A percentile compares a stretch with the other conserved stretches of the same genome.
These are phyloP conservation scores for Hypoxylon sp. DNA, from an alignment of 2,329 filamentous ascomycete genomes.

Conservation along the genomic window DNA sequence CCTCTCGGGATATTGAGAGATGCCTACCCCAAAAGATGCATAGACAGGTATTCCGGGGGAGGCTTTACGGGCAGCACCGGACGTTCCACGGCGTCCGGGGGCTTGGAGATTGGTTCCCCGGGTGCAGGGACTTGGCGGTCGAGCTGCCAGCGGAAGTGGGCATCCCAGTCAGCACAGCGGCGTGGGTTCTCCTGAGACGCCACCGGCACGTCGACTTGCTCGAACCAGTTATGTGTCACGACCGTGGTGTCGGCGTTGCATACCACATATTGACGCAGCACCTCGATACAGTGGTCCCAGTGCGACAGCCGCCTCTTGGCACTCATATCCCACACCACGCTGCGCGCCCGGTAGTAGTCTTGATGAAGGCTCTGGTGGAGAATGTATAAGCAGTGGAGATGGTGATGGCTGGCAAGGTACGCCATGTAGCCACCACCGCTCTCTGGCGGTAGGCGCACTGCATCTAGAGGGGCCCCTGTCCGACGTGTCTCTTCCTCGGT, in stretches of 20 bases:
- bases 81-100: background rate
- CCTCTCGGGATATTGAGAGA: background rate
- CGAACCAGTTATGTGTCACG: conserved; percentile 21
- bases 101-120: background rate
- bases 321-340: conserved; percentile 6
- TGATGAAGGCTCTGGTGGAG: conserved; percentile 8
- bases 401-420: conserved; percentile 30
- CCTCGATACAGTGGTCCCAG: conserved; percentile 26
- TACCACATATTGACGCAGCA: conserved; percentile 13
- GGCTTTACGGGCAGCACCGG: conserved; percentile 7
- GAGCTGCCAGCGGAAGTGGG: conserved; percentile 21
- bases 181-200: conserved; percentile 7
- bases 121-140: conserved; percentile 10
- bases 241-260: conserved; percentile 20
- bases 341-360: conserved; percentile 21
- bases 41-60: conserved; percentile 8
- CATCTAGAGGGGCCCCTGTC: conserved; percentile 6
- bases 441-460: conserved; percentile 21
- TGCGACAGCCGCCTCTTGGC: conserved; percentile 16
- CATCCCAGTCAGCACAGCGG: conserved; percentile 24
- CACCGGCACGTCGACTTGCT: background rate
- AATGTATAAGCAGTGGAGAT: conserved; percentile 31
- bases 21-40: conserved; percentile 7
- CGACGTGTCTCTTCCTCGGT: conserved; percentile 6
- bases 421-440: conserved; percentile 33